Evolutionary conservation across 352 stramenopile genomes (phyloP).

Genomic region (Phytophthora brassicae): DNA sequence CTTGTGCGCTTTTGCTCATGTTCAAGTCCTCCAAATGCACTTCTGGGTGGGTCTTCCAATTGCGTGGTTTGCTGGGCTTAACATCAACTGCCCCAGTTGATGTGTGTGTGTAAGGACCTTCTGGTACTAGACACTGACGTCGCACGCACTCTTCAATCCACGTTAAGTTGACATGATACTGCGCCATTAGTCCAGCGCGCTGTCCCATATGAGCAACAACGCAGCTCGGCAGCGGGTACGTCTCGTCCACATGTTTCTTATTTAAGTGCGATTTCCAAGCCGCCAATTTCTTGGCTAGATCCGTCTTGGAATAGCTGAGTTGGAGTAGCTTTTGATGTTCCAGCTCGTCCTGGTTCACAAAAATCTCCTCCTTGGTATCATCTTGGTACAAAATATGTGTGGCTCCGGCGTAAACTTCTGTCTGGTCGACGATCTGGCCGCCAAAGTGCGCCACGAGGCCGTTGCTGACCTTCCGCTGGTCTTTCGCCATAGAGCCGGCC

Average conservation of each 20-base stretch:
- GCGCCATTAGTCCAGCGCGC: slow-evolving; percentile 45
- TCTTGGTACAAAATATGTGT: slow-evolving; percentile 78
- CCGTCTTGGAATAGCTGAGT: slow-evolving; percentile 46
- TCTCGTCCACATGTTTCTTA: slow-evolving; percentile 17
- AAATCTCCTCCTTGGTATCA: slow-evolving; percentile 23
- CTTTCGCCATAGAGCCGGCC: slow-evolving; percentile 71
- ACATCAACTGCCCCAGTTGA: slow-evolving; percentile 9
- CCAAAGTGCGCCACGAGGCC: slow-evolving; percentile 82
- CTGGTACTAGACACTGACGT: slow-evolving; percentile 50
- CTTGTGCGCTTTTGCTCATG: slow-evolving; percentile 39
- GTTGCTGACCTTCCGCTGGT: slow-evolving; percentile 79
- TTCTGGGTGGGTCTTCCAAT: slow-evolving; percentile 53
- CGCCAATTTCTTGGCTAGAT: slow-evolving; percentile 41
- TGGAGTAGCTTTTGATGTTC: slow-evolving; percentile 48
- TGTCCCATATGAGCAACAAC: slow-evolving; percentile 60
- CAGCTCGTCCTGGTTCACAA: slow-evolving; percentile 21
- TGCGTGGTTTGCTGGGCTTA: slow-evolving; percentile 26
- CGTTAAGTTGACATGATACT: slow-evolving; percentile 69
- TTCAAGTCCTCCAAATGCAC: slow-evolving; percentile 54
- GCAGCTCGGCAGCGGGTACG: slow-evolving; percentile 57
- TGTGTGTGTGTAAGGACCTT: slow-evolving; percentile 49
- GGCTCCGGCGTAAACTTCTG: slow-evolving; percentile 43
- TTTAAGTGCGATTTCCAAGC: slow-evolving; percentile 49
- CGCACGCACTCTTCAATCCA: slow-evolving; percentile 85
- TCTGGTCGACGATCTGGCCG: slow-evolving; percentile 68